Conservation (phyloP, 116 monocot species). For the Posidonia oceanica region DNA sequence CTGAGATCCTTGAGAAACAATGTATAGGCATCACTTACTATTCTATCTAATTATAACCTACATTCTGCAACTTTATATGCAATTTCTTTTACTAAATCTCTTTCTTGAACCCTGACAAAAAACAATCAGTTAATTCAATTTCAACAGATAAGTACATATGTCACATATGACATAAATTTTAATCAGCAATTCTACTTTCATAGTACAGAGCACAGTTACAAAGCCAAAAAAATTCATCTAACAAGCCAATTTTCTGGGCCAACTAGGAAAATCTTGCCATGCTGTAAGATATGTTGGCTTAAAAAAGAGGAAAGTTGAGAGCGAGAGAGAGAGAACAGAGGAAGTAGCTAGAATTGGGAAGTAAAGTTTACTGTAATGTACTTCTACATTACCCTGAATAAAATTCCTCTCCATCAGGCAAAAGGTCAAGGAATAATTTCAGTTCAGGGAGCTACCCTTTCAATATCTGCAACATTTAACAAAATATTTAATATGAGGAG, state of each 20-base stretch:
- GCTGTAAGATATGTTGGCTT: too few species aligned
- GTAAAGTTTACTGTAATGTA: too few species aligned
- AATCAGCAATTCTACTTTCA: too few species aligned
- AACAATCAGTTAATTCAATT: neutral
- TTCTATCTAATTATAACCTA: constrained; percentile 31
- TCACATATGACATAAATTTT: too few species aligned
- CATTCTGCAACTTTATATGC: constrained; percentile 28
- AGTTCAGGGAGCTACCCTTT: constrained; percentile 39
- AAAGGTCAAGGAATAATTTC: constrained; percentile 29
- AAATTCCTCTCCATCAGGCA: constrained; percentile 24
- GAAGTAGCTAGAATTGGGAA: too few species aligned
- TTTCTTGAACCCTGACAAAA: constrained; percentile 48
- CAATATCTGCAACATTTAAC: constrained; percentile 25
- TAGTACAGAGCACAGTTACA: too few species aligned
- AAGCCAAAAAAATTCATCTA: too few species aligned
- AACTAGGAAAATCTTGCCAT: too few species aligned
- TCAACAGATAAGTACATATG: neutral
- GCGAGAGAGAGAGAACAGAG: too few species aligned
- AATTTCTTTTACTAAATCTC: constrained; percentile 49
- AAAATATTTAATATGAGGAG: neutral
- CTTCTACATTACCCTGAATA: constrained; percentile 35
- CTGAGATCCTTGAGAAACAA: constrained; percentile 40
- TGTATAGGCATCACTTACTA: constrained; percentile 21
- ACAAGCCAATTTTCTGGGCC: too few species aligned
- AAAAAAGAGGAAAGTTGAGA: too few species aligned